Conservation (phyloP, 2,329 filamentous ascomycete genomes). For the Trichoderma afroharzianum region DNA sequence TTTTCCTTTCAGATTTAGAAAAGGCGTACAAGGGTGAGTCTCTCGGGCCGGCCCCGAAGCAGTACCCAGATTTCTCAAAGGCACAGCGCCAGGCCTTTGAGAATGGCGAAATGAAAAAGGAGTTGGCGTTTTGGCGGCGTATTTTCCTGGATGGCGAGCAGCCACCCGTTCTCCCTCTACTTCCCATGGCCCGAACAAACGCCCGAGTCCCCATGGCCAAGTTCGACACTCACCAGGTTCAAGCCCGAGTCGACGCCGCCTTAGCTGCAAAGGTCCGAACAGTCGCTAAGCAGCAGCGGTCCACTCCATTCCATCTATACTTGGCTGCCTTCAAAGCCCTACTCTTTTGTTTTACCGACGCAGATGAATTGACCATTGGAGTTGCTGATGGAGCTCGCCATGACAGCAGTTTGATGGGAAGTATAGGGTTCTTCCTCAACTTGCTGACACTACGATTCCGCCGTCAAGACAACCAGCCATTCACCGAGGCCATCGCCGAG, state of each 20-base stretch:
- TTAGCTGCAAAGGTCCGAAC: conserved; percentile 5
- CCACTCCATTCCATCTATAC: conserved; percentile 43
- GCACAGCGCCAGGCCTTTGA: conserved; percentile 30
- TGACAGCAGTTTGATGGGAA: conserved; percentile 27
- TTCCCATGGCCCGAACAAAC: conserved; percentile 27
- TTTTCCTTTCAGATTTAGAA: conserved; percentile 44
- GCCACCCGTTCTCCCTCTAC: conserved; percentile 29
- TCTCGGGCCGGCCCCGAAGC: conserved; percentile 23
- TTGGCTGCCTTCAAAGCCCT: conserved; percentile 39
- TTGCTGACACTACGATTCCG: conserved; percentile 44
- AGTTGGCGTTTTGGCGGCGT: conserved; percentile 35
- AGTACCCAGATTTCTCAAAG: conserved; percentile 36
- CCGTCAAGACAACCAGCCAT: conserved; percentile 21
- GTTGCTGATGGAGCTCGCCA: conserved; percentile 44
- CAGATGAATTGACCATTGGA: conserved; percentile 44
- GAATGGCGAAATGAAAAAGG: conserved; percentile 25
- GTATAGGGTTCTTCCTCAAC: conserved; percentile 34
- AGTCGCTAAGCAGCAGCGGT: conserved; percentile 18
- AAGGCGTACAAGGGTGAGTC: conserved; percentile 35
- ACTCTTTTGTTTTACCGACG: conserved; percentile 32
- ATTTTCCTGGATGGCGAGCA: conserved; percentile 22
- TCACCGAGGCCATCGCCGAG: conserved; percentile 21
- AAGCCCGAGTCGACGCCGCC: too few relatives aligned
- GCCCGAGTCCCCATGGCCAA: conserved; percentile 9
- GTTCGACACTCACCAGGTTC: conserved; percentile 20